Percentiles rank a stretch among this genome's conserved stretches.
These are phyloP conservation scores for Petunia axillaris DNA, from an alignment of 257 asterid species.

Conservation along the genomic window DNA sequence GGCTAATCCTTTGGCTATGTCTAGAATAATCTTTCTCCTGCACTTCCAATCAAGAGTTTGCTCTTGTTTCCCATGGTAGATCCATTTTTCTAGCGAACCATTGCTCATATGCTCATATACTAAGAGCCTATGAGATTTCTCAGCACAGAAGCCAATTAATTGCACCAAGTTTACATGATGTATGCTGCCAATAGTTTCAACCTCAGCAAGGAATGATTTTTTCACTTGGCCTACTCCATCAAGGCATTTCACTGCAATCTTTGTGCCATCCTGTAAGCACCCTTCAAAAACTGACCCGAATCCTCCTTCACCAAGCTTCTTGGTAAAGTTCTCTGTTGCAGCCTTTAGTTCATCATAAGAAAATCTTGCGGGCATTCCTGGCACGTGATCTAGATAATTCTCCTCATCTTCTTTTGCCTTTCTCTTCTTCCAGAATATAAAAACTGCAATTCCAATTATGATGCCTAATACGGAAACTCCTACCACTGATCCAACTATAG, in stretches of 20 bases:
- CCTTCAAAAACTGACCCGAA: conserved; percentile 41
- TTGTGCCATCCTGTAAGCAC: conserved; percentile 32
- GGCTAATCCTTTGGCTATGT: conserved; percentile 40
- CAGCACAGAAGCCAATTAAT: conserved; percentile 38
- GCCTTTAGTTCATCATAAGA: conserved; percentile 30
- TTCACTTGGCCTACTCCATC: conserved; percentile 39
- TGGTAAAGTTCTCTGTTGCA: conserved; percentile 33
- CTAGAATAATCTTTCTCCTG: conserved; percentile 36
- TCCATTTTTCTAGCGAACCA: conserved; percentile 42
- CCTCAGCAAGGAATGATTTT: conserved; percentile 40
- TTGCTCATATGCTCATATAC: conserved; percentile 40
- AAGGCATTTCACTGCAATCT: conserved; percentile 38
- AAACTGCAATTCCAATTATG: conserved; percentile 13
- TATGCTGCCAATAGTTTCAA: conserved; percentile 38
- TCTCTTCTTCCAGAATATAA: conserved; percentile 27
- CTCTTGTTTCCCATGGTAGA: conserved; percentile 22
- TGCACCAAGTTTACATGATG: conserved; percentile 40
- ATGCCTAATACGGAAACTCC: conserved; percentile 23
- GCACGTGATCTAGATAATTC: conserved; percentile 33
- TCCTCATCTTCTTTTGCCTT: conserved; percentile 26
- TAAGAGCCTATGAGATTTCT: conserved; percentile 39
- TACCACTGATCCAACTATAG: not conserved
- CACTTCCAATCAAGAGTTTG: conserved; percentile 33
- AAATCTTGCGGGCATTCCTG: conserved; percentile 42
- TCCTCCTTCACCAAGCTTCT: conserved; percentile 39